phyloP scores from a whole-genome alignment of 2,329 filamentous ascomycete species.

The Ophiosphaerella korrae region DNA sequence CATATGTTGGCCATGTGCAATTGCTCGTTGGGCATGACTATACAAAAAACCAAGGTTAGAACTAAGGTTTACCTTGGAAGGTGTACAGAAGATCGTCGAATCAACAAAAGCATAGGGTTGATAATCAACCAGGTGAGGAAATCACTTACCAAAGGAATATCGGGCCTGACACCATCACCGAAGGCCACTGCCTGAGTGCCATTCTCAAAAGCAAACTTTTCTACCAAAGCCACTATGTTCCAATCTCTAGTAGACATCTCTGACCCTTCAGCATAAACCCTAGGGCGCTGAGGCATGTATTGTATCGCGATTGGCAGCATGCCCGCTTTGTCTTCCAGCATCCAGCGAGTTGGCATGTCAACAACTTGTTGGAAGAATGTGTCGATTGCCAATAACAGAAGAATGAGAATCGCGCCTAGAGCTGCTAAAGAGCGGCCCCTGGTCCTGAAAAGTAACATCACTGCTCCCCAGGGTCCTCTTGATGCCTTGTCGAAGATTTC shows the following conservation, averaged over 20 bases:
- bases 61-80: neutral
- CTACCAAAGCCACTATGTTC: slow-evolving; percentile 1
- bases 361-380: slow-evolving; percentile 21
- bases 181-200: slow-evolving; percentile 24
- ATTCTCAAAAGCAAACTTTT: slow-evolving; percentile 22
- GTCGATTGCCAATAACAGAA: slow-evolving; percentile 15
- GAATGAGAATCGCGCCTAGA: slow-evolving; percentile 4
- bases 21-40: slow-evolving; percentile 35
- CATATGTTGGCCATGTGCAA: slow-evolving; percentile 35
- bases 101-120: neutral
- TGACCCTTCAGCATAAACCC: neutral
- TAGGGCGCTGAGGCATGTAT: slow-evolving; percentile 9
- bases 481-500: slow-evolving; percentile 39
- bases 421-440: slow-evolving; percentile 21
- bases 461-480: slow-evolving; percentile 16
- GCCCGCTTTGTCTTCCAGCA: slow-evolving; percentile 8
- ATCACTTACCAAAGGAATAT: slow-evolving; percentile 15
- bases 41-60: neutral
- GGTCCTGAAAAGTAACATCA: slow-evolving; percentile 15
- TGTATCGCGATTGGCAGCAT: slow-evolving; percentile 10
- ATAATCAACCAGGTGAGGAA: too few relatives aligned
- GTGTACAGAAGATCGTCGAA: slow-evolving; percentile 1
- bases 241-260: neutral
- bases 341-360: slow-evolving; percentile 29
- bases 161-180: slow-evolving; percentile 30